A percentile compares a stretch with the other conserved stretches of the same genome.
phyloP scores from a whole-genome alignment of 805 yeast species.

The Pichia manshurica region DNA sequence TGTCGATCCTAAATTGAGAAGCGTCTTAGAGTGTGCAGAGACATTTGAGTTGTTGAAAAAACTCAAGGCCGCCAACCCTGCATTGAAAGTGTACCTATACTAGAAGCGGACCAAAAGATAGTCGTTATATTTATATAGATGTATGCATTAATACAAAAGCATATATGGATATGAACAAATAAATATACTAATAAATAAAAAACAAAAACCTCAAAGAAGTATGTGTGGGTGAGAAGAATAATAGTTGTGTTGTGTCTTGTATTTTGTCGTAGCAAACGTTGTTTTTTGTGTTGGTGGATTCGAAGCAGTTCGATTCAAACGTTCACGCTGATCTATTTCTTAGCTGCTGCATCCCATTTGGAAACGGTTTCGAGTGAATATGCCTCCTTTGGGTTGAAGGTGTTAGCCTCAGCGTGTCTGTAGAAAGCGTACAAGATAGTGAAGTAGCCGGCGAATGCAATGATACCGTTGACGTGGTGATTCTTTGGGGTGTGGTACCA shows the following conservation, averaged over 20 bases:
- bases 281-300: no score
- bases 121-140: slow-evolving; percentile 2
- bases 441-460: slow-evolving; percentile 37
- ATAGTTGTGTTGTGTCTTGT: no score
- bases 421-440: slow-evolving; percentile 31
- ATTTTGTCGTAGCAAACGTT: no score
- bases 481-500: slow-evolving; percentile 52
- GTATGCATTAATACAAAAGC: slow-evolving; percentile 4
- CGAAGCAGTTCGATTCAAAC: no score
- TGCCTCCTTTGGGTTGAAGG: slow-evolving; percentile 32
- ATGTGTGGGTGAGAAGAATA: no score
- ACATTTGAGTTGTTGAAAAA: slow-evolving; percentile 37
- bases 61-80: slow-evolving; percentile 31
- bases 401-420: slow-evolving; percentile 33
- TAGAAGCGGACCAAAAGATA: slow-evolving; percentile 18
- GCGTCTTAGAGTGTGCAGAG: slow-evolving; percentile 54
- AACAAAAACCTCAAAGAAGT: background rate
- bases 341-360: slow-evolving; percentile 42
- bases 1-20: slow-evolving; percentile 55
- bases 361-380: slow-evolving; percentile 35
- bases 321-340: slow-evolving; percentile 3
- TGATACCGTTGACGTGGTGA: slow-evolving; percentile 39
- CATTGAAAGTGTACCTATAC: slow-evolving; percentile 49
- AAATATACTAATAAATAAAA: slow-evolving; percentile 8
- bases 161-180: slow-evolving; percentile 1